These are phyloP conservation scores for Neckera pumila DNA, from an alignment of 225 moss, liverwort and hornwort genomes.

Conservation along the genomic window DNA sequence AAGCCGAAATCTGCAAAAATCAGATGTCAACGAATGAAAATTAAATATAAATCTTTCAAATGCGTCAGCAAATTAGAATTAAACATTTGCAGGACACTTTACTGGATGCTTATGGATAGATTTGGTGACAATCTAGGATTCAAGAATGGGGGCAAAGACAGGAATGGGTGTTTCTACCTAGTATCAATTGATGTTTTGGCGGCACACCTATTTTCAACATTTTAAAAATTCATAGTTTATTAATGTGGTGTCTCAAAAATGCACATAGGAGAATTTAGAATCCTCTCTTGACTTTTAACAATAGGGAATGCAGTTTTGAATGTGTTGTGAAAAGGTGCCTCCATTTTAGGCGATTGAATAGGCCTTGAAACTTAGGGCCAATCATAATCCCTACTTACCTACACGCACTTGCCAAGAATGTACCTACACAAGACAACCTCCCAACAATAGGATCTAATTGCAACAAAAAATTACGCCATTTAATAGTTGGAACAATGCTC, in stretches of 20 bases:
- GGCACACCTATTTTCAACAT: fast-evolving
- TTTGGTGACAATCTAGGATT: too few species aligned
- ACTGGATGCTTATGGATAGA: too few species aligned
- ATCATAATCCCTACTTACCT: neutral
- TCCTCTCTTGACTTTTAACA: neutral
- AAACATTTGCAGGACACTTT: too few species aligned
- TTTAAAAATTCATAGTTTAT: neutral
- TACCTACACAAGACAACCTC: fast-evolving
- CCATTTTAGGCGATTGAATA: fast-evolving
- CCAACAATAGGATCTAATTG: neutral
- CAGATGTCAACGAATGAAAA: too few species aligned
- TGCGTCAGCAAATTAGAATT: too few species aligned
- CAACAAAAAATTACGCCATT: neutral
- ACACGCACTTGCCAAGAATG: fast-evolving
- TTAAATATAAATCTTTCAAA: too few species aligned
- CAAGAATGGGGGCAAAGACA: too few species aligned
- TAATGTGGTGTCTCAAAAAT: fast-evolving
- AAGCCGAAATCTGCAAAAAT: too few species aligned
- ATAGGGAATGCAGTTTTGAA: fast-evolving
- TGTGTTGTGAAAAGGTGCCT: fast-evolving
- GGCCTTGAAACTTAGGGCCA: neutral
- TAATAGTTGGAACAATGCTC: neutral
- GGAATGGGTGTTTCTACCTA: too few species aligned
- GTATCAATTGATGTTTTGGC: too few species aligned
- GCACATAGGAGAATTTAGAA: neutral